Evolutionary conservation across 176 grass and related monocot genomes (phyloP).

Genomic region (Coix lacrymajobi): DNA sequence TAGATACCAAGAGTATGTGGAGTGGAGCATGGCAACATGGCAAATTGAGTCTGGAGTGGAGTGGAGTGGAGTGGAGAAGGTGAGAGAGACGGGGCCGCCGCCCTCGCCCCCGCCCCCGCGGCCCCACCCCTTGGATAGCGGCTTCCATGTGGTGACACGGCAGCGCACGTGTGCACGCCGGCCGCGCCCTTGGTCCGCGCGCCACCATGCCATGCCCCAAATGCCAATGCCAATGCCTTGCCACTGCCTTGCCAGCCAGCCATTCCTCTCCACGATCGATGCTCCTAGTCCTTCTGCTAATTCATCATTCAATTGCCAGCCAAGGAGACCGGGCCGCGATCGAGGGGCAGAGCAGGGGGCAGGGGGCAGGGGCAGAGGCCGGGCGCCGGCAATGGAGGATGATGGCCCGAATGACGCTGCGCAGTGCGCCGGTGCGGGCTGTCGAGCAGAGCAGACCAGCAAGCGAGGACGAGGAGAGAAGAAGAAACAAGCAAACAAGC

Average conservation of each 20-base stretch:
- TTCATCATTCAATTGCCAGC: constrained; percentile 18
- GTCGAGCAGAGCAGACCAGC: background rate
- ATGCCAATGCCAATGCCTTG: too few species aligned
- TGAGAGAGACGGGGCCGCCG: background rate
- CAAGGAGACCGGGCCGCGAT: background rate
- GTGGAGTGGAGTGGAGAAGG: too few species aligned
- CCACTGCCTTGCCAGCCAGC: too few species aligned
- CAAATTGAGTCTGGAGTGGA: background rate
- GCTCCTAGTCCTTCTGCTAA: background rate
- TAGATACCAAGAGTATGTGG: background rate
- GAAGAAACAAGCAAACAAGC: too few species aligned
- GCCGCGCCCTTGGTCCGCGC: constrained; percentile 26
- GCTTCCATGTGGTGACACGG: constrained; percentile 65
- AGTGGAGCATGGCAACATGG: background rate
- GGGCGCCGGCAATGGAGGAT: background rate
- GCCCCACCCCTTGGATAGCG: constrained; percentile 21
- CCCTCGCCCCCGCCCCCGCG: background rate
- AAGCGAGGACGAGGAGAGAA: too few species aligned
- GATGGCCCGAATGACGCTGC: background rate
- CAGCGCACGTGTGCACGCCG: constrained; percentile 77
- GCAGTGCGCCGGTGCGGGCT: too few species aligned
- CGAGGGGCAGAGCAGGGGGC: background rate
- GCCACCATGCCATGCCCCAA: constrained; percentile 1
- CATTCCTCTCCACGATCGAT: background rate
- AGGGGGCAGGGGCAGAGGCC: too few species aligned